phyloP scores from a whole-genome alignment of 306 rosid genomes.

The Fragaria nilgerrensis region DNA sequence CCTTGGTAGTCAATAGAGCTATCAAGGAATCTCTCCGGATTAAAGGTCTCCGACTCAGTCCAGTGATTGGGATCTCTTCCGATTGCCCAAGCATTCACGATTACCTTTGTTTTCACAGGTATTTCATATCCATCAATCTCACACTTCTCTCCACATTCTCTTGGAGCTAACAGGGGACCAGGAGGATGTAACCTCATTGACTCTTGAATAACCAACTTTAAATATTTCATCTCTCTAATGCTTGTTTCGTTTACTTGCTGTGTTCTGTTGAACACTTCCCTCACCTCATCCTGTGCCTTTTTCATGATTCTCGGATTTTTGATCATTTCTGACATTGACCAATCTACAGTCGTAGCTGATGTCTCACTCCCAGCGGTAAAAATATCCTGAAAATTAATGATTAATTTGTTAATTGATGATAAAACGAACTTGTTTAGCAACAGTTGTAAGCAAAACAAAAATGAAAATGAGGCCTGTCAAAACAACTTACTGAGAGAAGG shows the following conservation, averaged over 20 bases:
- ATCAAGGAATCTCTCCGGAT: slow-evolving; percentile 20
- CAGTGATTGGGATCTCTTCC: slow-evolving; percentile 13
- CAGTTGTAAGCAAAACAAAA: too few relatives aligned
- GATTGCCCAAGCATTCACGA: slow-evolving; percentile 22
- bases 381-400: slow-evolving; percentile 8
- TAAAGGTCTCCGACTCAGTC: slow-evolving; percentile 14
- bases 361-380: slow-evolving; percentile 18
- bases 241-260: background rate
- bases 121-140: slow-evolving; percentile 17
- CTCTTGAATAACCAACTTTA: slow-evolving; percentile 17
- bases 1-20: slow-evolving; percentile 10
- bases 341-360: slow-evolving; percentile 6
- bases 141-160: slow-evolving; percentile 6
- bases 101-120: slow-evolving; percentile 10
- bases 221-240: slow-evolving; percentile 18
- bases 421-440: too few relatives aligned
- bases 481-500: background rate
- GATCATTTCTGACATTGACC: slow-evolving; percentile 20
- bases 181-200: slow-evolving; percentile 12
- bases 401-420: background rate
- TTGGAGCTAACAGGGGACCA: background rate
- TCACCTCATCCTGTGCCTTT: slow-evolving; percentile 16
- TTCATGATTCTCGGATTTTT: slow-evolving; percentile 16
- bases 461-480: background rate
- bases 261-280: slow-evolving; percentile 10